Percentiles rank a stretch among this genome's conserved stretches.
Evolutionary conservation across 768 basidiomycete genomes (phyloP).

Genomic region (Boletales sp.): DNA sequence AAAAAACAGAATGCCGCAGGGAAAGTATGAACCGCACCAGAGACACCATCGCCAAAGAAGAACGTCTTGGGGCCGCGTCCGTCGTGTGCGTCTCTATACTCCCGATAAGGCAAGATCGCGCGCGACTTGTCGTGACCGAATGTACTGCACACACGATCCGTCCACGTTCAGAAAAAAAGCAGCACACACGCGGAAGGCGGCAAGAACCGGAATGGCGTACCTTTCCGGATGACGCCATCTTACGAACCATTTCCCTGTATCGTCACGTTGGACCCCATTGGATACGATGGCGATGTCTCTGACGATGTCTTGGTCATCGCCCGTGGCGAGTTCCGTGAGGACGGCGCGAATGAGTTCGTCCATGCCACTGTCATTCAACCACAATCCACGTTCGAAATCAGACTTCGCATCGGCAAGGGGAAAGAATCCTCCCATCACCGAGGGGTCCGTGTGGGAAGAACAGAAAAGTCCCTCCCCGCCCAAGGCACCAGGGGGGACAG

Average conservation of each 20-base stretch:
- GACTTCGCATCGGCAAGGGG: too few relatives aligned
- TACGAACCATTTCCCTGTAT: constrained; percentile 65
- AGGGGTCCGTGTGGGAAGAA: constrained; percentile 9
- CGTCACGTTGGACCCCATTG: constrained; percentile 80
- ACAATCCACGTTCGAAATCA: too few relatives aligned
- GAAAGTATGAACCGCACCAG: constrained; percentile 47
- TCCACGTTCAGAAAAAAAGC: neutral
- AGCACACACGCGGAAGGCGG: too few relatives aligned
- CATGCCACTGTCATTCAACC: constrained; percentile 75
- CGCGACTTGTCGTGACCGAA: constrained; percentile 97
- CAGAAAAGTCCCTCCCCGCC: neutral
- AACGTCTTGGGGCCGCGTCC: constrained; percentile 65
- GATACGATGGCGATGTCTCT: constrained; percentile 85
- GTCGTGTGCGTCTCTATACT: constrained; percentile 34
- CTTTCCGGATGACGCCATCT: constrained; percentile 86
- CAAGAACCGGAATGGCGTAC: constrained; percentile 35
- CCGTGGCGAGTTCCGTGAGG: constrained; percentile 68
- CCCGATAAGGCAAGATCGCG: constrained; percentile 83
- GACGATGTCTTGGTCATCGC: constrained; percentile 50
- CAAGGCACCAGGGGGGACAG: neutral
- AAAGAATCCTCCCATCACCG: neutral
- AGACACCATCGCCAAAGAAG: constrained; percentile 98
- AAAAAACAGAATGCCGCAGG: neutral
- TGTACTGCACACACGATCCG: constrained; percentile 41
- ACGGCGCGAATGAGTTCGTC: constrained; percentile 90